A percentile compares a stretch with the other conserved stretches of the same genome.
These are phyloP conservation scores for Pythium aquatile DNA, from an alignment of 352 stramenopile species.

Conservation along the genomic window DNA sequence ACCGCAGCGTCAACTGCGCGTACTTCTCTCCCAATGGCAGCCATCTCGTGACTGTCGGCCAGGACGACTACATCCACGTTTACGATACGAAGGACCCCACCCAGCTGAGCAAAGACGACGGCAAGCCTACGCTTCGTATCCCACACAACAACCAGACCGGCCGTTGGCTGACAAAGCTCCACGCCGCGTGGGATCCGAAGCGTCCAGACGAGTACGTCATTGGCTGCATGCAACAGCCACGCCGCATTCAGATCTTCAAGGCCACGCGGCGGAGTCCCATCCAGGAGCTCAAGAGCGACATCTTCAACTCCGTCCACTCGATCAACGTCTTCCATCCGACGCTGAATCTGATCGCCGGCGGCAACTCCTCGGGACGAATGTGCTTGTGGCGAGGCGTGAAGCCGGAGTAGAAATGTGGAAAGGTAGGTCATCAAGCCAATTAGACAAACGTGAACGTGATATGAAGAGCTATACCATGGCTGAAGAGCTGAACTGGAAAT, in stretches of 20 bases:
- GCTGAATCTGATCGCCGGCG: constrained; percentile 61
- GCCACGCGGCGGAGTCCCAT: constrained; percentile 63
- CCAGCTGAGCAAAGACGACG: constrained; percentile 27
- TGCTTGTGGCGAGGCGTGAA: constrained; percentile 53
- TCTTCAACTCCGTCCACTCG: constrained; percentile 81
- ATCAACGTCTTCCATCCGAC: constrained; percentile 86
- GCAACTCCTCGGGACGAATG: constrained; percentile 75
- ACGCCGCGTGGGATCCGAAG: constrained; percentile 80
- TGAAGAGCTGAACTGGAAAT: neutral
- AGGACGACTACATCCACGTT: constrained; percentile 80
- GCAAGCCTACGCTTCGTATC: constrained; percentile 42
- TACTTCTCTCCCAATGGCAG: constrained; percentile 78
- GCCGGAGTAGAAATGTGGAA: neutral
- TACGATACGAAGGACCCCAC: constrained; percentile 51
- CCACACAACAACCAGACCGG: constrained; percentile 87
- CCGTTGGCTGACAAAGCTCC: constrained; percentile 86
- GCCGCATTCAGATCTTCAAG: constrained; percentile 81
- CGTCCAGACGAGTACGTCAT: constrained; percentile 72
- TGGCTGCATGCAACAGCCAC: constrained; percentile 78
- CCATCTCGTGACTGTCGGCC: constrained; percentile 76
- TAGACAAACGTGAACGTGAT: neutral
- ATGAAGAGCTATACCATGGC: neutral
- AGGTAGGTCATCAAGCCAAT: neutral
- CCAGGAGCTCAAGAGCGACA: constrained; percentile 63
- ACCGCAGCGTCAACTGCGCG: constrained; percentile 83